phyloP scores from a whole-genome alignment of 2,329 filamentous ascomycete genomes.

The Gnomoniopsis sp. region DNA sequence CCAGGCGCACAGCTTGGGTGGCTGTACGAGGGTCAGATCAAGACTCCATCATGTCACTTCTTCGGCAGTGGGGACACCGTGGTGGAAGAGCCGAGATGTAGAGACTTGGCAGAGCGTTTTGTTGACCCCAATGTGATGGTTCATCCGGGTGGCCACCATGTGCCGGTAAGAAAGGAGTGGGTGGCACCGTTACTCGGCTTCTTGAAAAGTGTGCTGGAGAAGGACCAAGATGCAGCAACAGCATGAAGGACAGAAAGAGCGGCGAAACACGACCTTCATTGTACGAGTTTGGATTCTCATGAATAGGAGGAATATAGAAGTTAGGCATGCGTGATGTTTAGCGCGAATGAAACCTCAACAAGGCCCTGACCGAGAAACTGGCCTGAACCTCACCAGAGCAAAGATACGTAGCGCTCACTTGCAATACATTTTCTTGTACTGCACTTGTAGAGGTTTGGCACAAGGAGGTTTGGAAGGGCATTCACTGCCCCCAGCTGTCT shows the following conservation, averaged over 20 bases:
- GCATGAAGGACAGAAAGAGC: neutral
- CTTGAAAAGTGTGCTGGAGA: conserved; percentile 41
- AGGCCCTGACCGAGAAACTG: no score
- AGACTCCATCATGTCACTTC: conserved; percentile 62
- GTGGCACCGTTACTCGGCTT: conserved; percentile 74
- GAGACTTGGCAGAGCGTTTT: conserved; percentile 50
- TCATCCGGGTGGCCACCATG: conserved; percentile 87
- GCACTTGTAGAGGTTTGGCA: no score
- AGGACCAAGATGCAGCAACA: neutral
- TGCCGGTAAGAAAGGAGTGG: conserved; percentile 81
- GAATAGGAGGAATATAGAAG: no score
- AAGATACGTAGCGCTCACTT: no score
- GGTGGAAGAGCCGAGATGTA: conserved; percentile 51
- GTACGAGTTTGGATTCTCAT: no score
- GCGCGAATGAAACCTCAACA: no score
- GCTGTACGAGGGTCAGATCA: conserved; percentile 63
- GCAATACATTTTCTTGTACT: no score
- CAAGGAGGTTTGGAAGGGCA: no score
- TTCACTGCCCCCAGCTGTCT: no score
- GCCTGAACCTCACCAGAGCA: no score
- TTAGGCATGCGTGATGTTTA: no score
- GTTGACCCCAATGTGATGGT: conserved; percentile 46
- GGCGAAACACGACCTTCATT: neutral
- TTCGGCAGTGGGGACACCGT: conserved; percentile 60
- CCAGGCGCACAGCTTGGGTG: conserved; percentile 50